Evolutionary conservation across 768 basidiomycete genomes (phyloP).

Genomic region (Lactarius hatsudake): DNA sequence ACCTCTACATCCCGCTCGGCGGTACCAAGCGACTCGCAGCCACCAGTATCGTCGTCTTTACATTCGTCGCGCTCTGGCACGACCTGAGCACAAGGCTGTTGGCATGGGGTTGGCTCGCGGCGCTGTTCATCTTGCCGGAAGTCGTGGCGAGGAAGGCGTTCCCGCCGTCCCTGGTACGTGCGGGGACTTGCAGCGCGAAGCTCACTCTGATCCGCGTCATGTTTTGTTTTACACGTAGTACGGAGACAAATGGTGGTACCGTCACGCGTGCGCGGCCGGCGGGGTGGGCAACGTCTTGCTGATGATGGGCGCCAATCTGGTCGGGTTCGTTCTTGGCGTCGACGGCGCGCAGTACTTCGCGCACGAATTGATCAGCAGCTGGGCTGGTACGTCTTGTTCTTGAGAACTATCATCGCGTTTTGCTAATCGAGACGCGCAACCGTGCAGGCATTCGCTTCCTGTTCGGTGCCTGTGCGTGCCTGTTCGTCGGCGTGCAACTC

Average conservation of each 20-base stretch:
- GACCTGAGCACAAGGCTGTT: constrained; percentile 85
- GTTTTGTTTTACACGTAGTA: constrained; percentile 48
- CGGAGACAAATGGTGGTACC: constrained; percentile 68
- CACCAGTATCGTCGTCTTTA: constrained; percentile 80
- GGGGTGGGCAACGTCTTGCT: constrained; percentile 80
- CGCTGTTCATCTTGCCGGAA: constrained; percentile 88
- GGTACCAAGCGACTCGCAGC: constrained; percentile 56
- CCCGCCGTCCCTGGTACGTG: constrained; percentile 54
- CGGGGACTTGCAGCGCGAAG: too few relatives aligned
- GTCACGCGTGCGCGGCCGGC: constrained; percentile 80
- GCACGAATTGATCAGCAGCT: constrained; percentile 57
- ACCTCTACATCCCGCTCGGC: constrained; percentile 88
- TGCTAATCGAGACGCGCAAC: neutral
- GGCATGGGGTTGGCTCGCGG: constrained; percentile 96
- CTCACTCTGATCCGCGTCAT: too few relatives aligned
- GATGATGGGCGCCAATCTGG: constrained; percentile 91
- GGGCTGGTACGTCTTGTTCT: constrained; percentile 47
- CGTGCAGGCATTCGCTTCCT: constrained; percentile 69
- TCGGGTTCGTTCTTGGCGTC: constrained; percentile 90
- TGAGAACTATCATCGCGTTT: too few relatives aligned
- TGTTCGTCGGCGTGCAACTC: constrained; percentile 83
- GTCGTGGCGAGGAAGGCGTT: constrained; percentile 58
- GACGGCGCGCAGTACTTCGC: constrained; percentile 75
- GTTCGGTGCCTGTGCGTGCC: constrained; percentile 49
- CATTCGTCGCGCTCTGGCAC: constrained; percentile 98